Conservation (phyloP, 805 yeast genomes). For the Isabelozyma gotoi region DNA sequence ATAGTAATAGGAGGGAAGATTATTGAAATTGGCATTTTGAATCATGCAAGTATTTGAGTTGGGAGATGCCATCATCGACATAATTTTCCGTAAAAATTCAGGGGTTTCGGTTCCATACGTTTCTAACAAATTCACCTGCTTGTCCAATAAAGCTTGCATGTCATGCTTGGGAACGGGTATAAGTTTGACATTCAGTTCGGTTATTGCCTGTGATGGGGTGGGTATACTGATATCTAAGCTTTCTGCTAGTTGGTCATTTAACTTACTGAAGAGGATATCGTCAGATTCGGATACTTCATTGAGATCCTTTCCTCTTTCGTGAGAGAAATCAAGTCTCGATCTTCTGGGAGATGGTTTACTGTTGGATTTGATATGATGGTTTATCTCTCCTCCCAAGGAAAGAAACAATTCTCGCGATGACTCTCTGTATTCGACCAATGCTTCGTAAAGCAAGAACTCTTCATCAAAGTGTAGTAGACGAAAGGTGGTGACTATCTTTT, state of each 20-base stretch:
- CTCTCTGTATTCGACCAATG: constrained; percentile 36
- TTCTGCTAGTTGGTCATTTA: constrained; percentile 11
- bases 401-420: constrained; percentile 20
- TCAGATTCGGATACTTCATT: constrained; percentile 9
- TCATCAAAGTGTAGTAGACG: constrained; percentile 39
- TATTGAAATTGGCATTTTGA: constrained; percentile 28
- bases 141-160: constrained; percentile 47
- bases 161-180: constrained; percentile 51
- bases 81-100: constrained; percentile 36
- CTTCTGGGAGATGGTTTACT: background rate
- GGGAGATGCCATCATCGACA: constrained; percentile 46
- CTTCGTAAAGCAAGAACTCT: constrained; percentile 25
- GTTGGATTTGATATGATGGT: background rate
- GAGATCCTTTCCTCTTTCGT: background rate
- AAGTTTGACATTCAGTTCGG: constrained; percentile 11
- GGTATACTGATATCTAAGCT: constrained; percentile 11
- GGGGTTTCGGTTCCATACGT: constrained; percentile 52
- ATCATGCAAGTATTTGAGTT: constrained; percentile 37
- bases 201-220: constrained; percentile 4
- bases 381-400: constrained; percentile 8
- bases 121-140: constrained; percentile 55
- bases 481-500: constrained; percentile 29
- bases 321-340: background rate
- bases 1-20: constrained; percentile 47
- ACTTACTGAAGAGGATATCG: constrained; percentile 10